These are phyloP conservation scores for Terana coerulea DNA, from an alignment of 768 basidiomycete genomes.

Conservation along the genomic window DNA sequence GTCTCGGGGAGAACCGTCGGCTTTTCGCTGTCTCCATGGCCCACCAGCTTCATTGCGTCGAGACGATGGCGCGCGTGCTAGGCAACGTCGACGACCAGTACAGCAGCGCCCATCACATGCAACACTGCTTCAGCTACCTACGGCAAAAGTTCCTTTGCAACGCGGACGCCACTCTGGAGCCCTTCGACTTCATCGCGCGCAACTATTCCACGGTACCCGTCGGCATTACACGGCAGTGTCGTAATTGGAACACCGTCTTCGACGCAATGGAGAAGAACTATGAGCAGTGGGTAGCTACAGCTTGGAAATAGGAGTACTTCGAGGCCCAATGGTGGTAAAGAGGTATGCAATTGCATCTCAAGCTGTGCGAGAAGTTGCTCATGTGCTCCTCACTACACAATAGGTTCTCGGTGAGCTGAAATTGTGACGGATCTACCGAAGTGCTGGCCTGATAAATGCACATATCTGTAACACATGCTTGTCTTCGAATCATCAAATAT, in stretches of 20 bases:
- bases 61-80: conserved; percentile 1
- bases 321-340: too few species aligned
- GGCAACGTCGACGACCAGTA: background rate
- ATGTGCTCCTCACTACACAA: too few species aligned
- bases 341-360: too few species aligned
- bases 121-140: conserved; percentile 21
- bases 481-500: too few species aligned
- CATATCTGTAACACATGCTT: too few species aligned
- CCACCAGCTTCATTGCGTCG: conserved; percentile 17
- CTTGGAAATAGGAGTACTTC: too few species aligned
- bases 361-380: too few species aligned
- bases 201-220: background rate
- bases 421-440: too few species aligned
- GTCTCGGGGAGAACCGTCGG: conserved; percentile 13
- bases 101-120: conserved; percentile 9
- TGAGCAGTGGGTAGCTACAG: too few species aligned
- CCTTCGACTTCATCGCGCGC: conserved; percentile 1
- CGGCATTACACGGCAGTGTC: background rate
- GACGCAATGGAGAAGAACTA: background rate
- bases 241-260: background rate
- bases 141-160: conserved; percentile 19
- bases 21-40: conserved; percentile 14
- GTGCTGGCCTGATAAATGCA: too few species aligned
- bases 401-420: too few species aligned
- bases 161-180: conserved; percentile 21